Conservation (phyloP, 805 yeast genomes). For the Clavispora fructus region DNA sequence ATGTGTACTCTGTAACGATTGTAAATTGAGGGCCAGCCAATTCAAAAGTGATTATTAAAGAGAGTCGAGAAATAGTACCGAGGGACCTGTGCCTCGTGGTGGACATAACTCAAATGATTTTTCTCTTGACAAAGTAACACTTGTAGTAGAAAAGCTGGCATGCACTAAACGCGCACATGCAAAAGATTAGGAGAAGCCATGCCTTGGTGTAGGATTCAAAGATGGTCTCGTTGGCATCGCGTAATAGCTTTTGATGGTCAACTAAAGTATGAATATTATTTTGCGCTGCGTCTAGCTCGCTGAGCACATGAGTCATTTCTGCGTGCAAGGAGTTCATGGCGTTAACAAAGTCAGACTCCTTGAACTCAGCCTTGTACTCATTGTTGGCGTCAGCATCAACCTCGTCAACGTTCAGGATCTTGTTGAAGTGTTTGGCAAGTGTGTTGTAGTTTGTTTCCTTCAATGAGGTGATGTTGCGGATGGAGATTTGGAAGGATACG, state of each 20-base stretch:
- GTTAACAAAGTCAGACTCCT: constrained; percentile 29
- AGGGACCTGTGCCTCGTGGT: not conserved
- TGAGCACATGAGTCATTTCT: constrained; percentile 28
- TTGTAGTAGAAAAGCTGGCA: constrained; percentile 27
- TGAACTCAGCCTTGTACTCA: constrained; percentile 14
- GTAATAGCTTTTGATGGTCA: constrained; percentile 28
- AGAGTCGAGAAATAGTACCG: not conserved
- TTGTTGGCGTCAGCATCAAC: constrained; percentile 4
- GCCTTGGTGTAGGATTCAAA: constrained; percentile 27
- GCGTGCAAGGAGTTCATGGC: constrained; percentile 24
- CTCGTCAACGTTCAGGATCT: constrained; percentile 4
- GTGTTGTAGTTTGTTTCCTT: constrained; percentile 31
- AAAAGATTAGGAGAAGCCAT: constrained; percentile 22
- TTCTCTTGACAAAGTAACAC: constrained; percentile 25
- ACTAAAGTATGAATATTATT: constrained; percentile 22
- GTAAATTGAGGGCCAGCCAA: not conserved
- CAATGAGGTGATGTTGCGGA: constrained; percentile 31
- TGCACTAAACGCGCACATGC: constrained; percentile 26
- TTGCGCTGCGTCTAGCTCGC: constrained; percentile 26
- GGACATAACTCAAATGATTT: constrained; percentile 12
- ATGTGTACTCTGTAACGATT: not conserved
- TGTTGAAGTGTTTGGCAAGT: constrained; percentile 31
- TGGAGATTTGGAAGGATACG: constrained; percentile 29
- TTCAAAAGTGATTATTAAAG: not conserved
- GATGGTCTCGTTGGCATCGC: constrained; percentile 37